Conservation (phyloP, 371 early-diverging fungal species). For the Nosema muscidifuracis region DNA sequence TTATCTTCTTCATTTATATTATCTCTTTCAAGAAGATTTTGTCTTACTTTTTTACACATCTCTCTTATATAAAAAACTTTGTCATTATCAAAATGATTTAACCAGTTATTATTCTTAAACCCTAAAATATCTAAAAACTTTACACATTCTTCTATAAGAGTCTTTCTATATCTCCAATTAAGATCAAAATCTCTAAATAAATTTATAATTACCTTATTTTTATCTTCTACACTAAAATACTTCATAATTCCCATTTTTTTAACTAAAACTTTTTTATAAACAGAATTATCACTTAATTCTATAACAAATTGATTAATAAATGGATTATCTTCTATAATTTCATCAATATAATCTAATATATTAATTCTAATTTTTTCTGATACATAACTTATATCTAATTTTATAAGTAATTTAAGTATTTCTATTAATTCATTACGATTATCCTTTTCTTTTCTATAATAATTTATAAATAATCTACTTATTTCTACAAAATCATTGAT, state of each 20-base stretch:
- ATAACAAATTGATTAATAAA: background rate
- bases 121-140: constrained; percentile 1
- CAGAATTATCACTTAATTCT: background rate
- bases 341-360: background rate
- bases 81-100: constrained; percentile 26
- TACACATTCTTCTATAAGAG: constrained; percentile 12
- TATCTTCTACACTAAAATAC: constrained; percentile 8
- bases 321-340: background rate
- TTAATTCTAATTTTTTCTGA: background rate
- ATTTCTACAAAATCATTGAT: constrained; percentile 26
- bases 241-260: constrained; percentile 1
- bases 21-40: background rate
- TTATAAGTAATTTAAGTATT: background rate
- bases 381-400: background rate
- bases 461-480: constrained; percentile 11
- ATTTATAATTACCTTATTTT: background rate
- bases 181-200: constrained; percentile 17
- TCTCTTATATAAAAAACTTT: constrained; percentile 26
- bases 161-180: constrained; percentile 39
- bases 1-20: background rate
- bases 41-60: constrained; percentile 9
- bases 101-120: background rate
- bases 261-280: constrained; percentile 5
- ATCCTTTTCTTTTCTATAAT: constrained; percentile 2
- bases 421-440: background rate